Evolutionary conservation across 768 basidiomycete species (phyloP).

Genomic region (Lactifluus piperatus): DNA sequence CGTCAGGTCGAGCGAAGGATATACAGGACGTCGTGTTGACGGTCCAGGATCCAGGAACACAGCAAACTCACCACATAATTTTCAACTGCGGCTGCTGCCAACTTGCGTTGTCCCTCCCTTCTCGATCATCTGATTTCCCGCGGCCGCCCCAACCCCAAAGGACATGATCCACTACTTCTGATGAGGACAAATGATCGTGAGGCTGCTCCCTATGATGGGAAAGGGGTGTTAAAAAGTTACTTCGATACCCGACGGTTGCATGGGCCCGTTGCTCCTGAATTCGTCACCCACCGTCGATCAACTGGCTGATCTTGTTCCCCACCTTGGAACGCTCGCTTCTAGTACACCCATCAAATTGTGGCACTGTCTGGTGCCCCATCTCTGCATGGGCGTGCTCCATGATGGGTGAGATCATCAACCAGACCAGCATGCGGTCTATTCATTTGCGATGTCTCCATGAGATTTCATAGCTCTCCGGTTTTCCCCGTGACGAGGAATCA

Average conservation of each 20-base stretch:
- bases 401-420: background rate
- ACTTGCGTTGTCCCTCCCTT: background rate
- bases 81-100: background rate
- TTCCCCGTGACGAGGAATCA: background rate
- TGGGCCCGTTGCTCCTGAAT: background rate
- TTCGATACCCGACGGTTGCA: background rate
- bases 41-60: background rate
- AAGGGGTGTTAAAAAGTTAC: background rate
- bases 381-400: background rate
- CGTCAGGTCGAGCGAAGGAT: background rate
- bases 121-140: slow-evolving; percentile 1
- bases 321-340: background rate
- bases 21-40: background rate
- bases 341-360: background rate
- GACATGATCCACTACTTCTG: background rate
- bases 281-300: background rate
- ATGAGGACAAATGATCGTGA: background rate
- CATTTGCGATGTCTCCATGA: background rate
- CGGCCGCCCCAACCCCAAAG: background rate
- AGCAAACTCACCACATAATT: background rate
- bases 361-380: background rate
- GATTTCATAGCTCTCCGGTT: background rate
- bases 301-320: background rate
- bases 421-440: background rate
- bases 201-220: background rate